Base-by-base conservation (phyloP, 2,329 filamentous ascomycete species). In the Arthrinium puccinioides region DNA sequence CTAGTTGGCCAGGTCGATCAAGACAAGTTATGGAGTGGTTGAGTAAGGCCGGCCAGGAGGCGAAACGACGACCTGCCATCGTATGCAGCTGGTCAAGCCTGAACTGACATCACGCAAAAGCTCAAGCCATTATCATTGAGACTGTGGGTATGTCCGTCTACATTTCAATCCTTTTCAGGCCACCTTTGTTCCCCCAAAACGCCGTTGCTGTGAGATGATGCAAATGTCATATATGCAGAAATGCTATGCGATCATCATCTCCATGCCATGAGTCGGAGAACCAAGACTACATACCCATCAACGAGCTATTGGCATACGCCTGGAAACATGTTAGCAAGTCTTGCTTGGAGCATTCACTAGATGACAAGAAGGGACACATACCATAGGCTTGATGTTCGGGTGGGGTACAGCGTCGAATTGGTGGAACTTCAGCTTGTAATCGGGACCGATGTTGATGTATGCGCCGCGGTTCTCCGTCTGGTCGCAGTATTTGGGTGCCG, bases 381-480 rank as follows among this genome's bases (percentile, higher is more conserved):
- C 82, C 82, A 98, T 98, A 11, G 92, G 90, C 61, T 84, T 87
- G 59, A 98, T 92, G 54, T 94, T 77, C 10, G 92, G 92, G 69
- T 98, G 92, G 44, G 89, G 89, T 37, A 98, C 92, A 7, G 92
- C 92, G 52, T 97, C 89, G 51, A 98, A 98, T 58, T 95, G 83
- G 60, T 92, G 77, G 66, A 86, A 98, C 25, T 87, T 70, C 52
- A 97, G 81, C 71, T 96, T 94, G 59, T 94, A 87, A 44, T 95
- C 86, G 13, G 86, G 76, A 21, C 86, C 85, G 47, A 98, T 84
- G 64, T 98, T 97, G 75, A 98, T 98, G 63, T 94, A 98, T 14
- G 92, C 92, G 46, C 92, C 92, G 68, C 89, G 92, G 67, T 98
- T 98, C 67, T 95, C 90, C 1, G 92, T 97, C 52, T 87, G 87